phyloP scores from a whole-genome alignment of 176 grass and related monocot genomes.

The Triticum monococcum region DNA sequence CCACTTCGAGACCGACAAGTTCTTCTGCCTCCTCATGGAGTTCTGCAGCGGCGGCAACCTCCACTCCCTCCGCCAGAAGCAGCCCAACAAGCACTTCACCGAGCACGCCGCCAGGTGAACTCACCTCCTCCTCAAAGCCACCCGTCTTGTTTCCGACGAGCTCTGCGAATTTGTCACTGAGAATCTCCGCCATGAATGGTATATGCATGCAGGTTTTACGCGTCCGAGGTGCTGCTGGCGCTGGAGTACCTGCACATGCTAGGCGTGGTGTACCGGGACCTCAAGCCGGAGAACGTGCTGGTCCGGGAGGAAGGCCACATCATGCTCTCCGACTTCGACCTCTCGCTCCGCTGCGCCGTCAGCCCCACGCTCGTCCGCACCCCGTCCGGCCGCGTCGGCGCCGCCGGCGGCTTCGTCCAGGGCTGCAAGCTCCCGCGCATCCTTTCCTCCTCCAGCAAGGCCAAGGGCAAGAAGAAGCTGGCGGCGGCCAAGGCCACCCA shows the following conservation, averaged over 20 bases:
- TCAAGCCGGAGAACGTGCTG: slow-evolving; percentile 88
- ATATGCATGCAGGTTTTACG: slow-evolving; percentile 57
- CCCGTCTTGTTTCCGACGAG: background rate
- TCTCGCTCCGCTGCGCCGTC: slow-evolving; percentile 81
- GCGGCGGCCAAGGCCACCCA: background rate
- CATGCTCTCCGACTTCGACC: slow-evolving; percentile 95
- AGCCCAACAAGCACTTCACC: slow-evolving; percentile 68
- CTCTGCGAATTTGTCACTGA: background rate
- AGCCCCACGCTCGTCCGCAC: slow-evolving; percentile 77
- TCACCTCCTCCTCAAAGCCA: background rate
- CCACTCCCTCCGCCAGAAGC: slow-evolving; percentile 81
- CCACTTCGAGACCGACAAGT: slow-evolving; percentile 87
- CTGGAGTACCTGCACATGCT: slow-evolving; percentile 97
- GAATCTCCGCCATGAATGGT: background rate
- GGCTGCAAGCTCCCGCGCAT: slow-evolving; percentile 78
- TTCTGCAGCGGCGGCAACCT: slow-evolving; percentile 97
- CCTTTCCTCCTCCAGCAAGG: slow-evolving; percentile 39
- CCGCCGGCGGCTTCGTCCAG: slow-evolving; percentile 23
- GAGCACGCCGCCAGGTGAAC: slow-evolving; percentile 70
- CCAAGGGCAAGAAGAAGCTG: slow-evolving; percentile 21
- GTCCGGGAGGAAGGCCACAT: slow-evolving; percentile 86
- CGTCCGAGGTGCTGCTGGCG: slow-evolving; percentile 78
- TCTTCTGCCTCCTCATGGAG: slow-evolving; percentile 94
- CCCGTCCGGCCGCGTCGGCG: slow-evolving; percentile 42
- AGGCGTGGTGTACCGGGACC: slow-evolving; percentile 79